Evolutionary conservation across 768 basidiomycete genomes (phyloP).

Genomic region (Boletales sp.): DNA sequence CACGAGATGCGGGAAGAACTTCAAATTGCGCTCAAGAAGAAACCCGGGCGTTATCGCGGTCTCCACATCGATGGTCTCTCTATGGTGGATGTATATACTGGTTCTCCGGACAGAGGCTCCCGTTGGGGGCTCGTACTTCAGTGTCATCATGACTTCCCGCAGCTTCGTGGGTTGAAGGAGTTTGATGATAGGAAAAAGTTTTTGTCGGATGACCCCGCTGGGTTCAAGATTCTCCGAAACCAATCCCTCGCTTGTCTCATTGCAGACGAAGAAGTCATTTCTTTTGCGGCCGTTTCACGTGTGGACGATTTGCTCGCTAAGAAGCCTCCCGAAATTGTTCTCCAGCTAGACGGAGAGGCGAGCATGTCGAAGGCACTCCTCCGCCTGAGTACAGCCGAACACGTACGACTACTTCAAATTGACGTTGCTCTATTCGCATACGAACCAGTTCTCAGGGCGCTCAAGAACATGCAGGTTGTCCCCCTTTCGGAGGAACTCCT

Average conservation of each 20-base stretch:
- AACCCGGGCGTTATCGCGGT: slow-evolving; percentile 41
- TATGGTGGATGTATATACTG: slow-evolving; percentile 37
- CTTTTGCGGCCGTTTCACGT: slow-evolving; percentile 53
- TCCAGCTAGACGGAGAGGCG: slow-evolving; percentile 50
- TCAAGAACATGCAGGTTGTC: slow-evolving; percentile 46
- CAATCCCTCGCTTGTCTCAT: slow-evolving; percentile 55
- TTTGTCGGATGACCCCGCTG: slow-evolving; percentile 32
- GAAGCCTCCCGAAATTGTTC: slow-evolving; percentile 46
- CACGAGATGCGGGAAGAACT: slow-evolving; percentile 58
- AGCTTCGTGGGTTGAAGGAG: slow-evolving; percentile 29
- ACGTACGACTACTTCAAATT: slow-evolving; percentile 50
- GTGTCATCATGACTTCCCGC: slow-evolving; percentile 35
- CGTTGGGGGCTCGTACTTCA: slow-evolving; percentile 44
- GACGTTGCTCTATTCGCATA: slow-evolving; percentile 63
- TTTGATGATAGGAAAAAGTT: slow-evolving; percentile 37
- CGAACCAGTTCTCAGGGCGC: slow-evolving; percentile 55
- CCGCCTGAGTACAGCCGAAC: slow-evolving; percentile 34
- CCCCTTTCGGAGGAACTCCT: slow-evolving; percentile 53
- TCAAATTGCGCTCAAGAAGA: slow-evolving; percentile 39
- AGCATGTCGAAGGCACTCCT: slow-evolving; percentile 40
- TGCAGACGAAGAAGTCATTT: slow-evolving; percentile 44
- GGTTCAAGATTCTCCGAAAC: slow-evolving; percentile 44
- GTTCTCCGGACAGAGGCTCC: slow-evolving; percentile 23
- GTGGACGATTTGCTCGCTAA: slow-evolving; percentile 50
- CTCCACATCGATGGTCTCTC: slow-evolving; percentile 36